phyloP scores from a whole-genome alignment of 441 rosid species.

The Brassica balearica region DNA sequence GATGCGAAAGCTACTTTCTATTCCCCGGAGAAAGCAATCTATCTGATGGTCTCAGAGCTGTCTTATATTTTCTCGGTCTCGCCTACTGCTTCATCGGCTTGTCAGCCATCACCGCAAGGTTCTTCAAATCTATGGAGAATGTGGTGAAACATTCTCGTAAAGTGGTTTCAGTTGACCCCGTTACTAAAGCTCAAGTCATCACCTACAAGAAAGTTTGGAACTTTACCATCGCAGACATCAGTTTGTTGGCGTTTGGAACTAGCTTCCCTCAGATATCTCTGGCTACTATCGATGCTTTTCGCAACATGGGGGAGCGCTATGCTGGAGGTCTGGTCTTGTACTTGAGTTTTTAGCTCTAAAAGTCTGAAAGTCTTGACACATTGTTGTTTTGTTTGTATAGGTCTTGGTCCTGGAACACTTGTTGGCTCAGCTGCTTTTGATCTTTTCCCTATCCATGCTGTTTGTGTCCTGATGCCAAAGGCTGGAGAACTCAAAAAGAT shows the following conservation, averaged over 20 bases:
- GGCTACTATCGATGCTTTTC: constrained; percentile 91
- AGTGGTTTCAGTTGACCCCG: constrained; percentile 70
- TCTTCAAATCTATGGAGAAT: constrained; percentile 91
- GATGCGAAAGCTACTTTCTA: constrained; percentile 69
- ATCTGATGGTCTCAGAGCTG: constrained; percentile 52
- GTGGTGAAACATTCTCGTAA: constrained; percentile 84
- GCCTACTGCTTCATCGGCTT: constrained; percentile 90
- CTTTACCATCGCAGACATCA: constrained; percentile 84
- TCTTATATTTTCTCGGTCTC: constrained; percentile 66
- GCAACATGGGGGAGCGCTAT: constrained; percentile 63
- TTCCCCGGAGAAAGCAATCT: constrained; percentile 61
- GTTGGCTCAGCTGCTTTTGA: constrained; percentile 99
- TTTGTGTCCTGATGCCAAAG: constrained; percentile 91
- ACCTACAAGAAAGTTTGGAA: constrained; percentile 87
- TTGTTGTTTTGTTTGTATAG: constrained; percentile 43
- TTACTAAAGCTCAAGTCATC: constrained; percentile 54
- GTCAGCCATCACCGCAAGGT: constrained; percentile 84
- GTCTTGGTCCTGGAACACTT: constrained; percentile 98
- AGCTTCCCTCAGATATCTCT: constrained; percentile 96
- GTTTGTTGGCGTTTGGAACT: constrained; percentile 92
- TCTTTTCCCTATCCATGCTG: constrained; percentile 95
- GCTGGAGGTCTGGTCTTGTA: constrained; percentile 72
- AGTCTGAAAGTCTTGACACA: neutral
- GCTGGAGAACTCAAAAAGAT: constrained; percentile 95
- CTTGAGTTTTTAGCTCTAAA: neutral